A percentile compares a stretch with the other conserved stretches of the same genome.
Conservation (phyloP, 192 early-diverging fungal species). For the Pecoramyces ruminantium region DNA sequence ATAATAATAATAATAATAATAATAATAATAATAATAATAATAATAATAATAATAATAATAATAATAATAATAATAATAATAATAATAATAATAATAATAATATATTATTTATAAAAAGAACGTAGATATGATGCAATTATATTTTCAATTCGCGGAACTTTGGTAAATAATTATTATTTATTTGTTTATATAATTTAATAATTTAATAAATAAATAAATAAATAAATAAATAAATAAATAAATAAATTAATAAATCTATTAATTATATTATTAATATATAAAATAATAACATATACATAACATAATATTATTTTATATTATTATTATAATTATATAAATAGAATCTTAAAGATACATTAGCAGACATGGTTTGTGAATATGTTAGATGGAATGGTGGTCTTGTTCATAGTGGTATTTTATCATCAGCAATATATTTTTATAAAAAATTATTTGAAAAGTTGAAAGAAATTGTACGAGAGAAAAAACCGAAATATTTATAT, state of each 20-base stretch:
- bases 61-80: too few relatives aligned
- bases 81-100: neutral
- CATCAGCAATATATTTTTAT: conserved; percentile 57
- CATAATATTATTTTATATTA: neutral
- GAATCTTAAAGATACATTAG: conserved; percentile 54
- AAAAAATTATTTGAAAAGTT: conserved; percentile 22
- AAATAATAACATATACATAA: too few relatives aligned
- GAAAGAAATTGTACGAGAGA: neutral
- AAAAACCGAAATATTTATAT: neutral
- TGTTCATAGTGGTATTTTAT: conserved; percentile 59
- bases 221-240: too few relatives aligned
- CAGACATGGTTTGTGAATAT: conserved; percentile 61
- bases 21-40: too few relatives aligned
- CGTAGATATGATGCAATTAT: neutral
- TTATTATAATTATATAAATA: conserved; percentile 5
- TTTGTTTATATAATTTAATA: too few relatives aligned
- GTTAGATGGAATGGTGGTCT: conserved; percentile 58
- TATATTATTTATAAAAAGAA: neutral
- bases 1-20: too few relatives aligned
- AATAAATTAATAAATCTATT: too few relatives aligned
- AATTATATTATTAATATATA: too few relatives aligned
- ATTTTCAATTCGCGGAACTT: conserved; percentile 1
- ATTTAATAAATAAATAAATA: too few relatives aligned
- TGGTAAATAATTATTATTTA: neutral
- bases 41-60: too few relatives aligned